Conservation (phyloP, 495 filamentous ascomycete species). For the Rusavskia elegans region DNA sequence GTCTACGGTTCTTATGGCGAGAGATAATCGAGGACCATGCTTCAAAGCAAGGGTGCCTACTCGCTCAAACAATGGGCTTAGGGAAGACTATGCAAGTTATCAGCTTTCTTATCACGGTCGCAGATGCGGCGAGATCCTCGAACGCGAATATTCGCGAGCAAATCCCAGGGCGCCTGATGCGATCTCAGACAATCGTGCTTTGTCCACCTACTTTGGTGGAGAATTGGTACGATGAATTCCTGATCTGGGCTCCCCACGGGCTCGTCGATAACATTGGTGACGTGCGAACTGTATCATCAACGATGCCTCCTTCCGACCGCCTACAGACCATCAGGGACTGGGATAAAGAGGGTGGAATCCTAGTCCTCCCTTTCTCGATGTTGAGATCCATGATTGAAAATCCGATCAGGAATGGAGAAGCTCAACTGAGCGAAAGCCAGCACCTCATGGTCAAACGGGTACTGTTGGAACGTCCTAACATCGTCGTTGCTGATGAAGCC, state of each 20-base stretch:
- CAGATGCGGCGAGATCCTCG: slow-evolving; percentile 42
- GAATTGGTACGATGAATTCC: slow-evolving; percentile 72
- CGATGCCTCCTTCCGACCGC: slow-evolving; percentile 19
- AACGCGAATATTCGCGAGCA: slow-evolving; percentile 41
- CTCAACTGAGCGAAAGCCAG: slow-evolving; percentile 10
- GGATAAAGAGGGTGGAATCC: slow-evolving; percentile 49
- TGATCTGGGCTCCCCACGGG: slow-evolving; percentile 43
- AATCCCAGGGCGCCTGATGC: slow-evolving; percentile 45
- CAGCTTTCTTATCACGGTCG: slow-evolving; percentile 59
- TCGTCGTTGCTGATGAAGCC: slow-evolving; percentile 82
- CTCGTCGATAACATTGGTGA: slow-evolving; percentile 27
- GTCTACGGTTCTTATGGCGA: slow-evolving; percentile 82
- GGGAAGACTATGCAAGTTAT: slow-evolving; percentile 91
- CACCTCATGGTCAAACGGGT: slow-evolving; percentile 25
- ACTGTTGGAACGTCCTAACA: slow-evolving; percentile 44
- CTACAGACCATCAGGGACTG: slow-evolving; percentile 34
- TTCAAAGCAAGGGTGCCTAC: slow-evolving; percentile 54
- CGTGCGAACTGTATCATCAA: slow-evolving; percentile 31
- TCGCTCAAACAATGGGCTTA: slow-evolving; percentile 87
- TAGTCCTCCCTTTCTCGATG: slow-evolving; percentile 58
- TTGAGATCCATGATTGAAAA: slow-evolving; percentile 38
- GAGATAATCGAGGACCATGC: slow-evolving; percentile 45
- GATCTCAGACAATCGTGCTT: slow-evolving; percentile 52
- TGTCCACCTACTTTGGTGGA: slow-evolving; percentile 61
- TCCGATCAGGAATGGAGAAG: not conserved